phyloP scores from a whole-genome alignment of 1,139 yeast genomes.

The Wickerhamomyces sp. region DNA sequence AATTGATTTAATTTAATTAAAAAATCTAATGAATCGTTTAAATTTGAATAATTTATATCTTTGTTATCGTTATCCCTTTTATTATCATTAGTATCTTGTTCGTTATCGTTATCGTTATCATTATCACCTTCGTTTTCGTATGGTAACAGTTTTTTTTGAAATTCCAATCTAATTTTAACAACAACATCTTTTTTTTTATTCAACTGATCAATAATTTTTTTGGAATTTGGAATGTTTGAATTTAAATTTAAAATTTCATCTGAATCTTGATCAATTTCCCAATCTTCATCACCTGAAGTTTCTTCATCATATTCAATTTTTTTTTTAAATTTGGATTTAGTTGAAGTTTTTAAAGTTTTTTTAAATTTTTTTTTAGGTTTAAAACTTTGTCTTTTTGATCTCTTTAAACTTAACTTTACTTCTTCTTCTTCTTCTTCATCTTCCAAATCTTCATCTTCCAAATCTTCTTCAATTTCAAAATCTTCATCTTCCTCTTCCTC shows the following conservation, averaged over 20 bases:
- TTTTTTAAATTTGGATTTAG: no score
- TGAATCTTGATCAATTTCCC: slow-evolving; percentile 17
- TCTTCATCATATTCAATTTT: slow-evolving; percentile 12
- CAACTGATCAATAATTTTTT: slow-evolving; percentile 9
- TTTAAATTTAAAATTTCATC: slow-evolving; percentile 15
- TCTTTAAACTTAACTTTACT: no score
- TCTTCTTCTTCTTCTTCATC: slow-evolving; percentile 15
- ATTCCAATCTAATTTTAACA: slow-evolving; percentile 13
- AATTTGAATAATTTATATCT: no score
- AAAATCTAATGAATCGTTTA: slow-evolving; percentile 2
- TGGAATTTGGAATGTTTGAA: slow-evolving; percentile 14
- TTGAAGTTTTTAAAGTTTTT: slow-evolving; percentile 3
- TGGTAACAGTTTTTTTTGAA: slow-evolving; percentile 11
- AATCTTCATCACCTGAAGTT: slow-evolving; percentile 22
- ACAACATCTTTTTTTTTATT: slow-evolving; percentile 16
- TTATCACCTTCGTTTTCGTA: slow-evolving; percentile 8
- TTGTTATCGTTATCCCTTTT: no score
- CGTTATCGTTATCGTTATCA: no score
- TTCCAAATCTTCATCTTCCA: slow-evolving; percentile 23
- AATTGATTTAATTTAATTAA: slow-evolving; percentile 11
- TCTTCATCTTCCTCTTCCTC: slow-evolving; percentile 21
- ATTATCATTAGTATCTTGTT: no score
- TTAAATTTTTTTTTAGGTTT: slow-evolving; percentile 13
- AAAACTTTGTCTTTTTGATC: no score
- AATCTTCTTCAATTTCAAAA: slow-evolving; percentile 16